Evolutionary conservation across 1,139 yeast species (phyloP).

Genomic region (Yamadazyma mexicana): DNA sequence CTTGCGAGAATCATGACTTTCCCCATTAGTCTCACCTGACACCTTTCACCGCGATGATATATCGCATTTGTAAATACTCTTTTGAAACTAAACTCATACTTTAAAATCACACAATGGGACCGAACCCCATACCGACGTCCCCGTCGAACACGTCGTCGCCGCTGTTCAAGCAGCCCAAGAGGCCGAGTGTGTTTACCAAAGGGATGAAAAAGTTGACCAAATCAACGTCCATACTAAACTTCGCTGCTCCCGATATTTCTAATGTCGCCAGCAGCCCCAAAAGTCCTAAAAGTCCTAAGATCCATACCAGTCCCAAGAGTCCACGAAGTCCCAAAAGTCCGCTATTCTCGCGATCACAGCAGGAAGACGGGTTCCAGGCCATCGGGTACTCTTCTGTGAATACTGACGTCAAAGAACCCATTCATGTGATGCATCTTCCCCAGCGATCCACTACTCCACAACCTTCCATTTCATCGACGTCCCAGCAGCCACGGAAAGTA

Average conservation of each 20-base stretch:
- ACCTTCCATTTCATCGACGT: neutral
- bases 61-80: neutral
- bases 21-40: no score
- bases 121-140: neutral
- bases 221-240: constrained; percentile 22
- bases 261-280: neutral
- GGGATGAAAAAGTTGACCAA: constrained; percentile 23
- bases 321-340: neutral
- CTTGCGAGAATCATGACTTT: no score
- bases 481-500: neutral
- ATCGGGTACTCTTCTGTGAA: constrained; percentile 32
- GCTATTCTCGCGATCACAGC: neutral
- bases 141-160: neutral
- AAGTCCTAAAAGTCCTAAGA: neutral
- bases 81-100: no score
- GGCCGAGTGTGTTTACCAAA: constrained; percentile 19
- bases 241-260: constrained; percentile 5
- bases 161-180: constrained; percentile 9
- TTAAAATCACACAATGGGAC: neutral
- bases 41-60: neutral
- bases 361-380: constrained; percentile 26
- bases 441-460: constrained; percentile 8
- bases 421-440: constrained; percentile 31
- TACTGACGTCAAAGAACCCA: constrained; percentile 26
- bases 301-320: neutral